Percentiles rank a stretch among this genome's conserved stretches.
phyloP scores from a whole-genome alignment of 257 asterid genomes.

The Solanum chiquidenum region DNA sequence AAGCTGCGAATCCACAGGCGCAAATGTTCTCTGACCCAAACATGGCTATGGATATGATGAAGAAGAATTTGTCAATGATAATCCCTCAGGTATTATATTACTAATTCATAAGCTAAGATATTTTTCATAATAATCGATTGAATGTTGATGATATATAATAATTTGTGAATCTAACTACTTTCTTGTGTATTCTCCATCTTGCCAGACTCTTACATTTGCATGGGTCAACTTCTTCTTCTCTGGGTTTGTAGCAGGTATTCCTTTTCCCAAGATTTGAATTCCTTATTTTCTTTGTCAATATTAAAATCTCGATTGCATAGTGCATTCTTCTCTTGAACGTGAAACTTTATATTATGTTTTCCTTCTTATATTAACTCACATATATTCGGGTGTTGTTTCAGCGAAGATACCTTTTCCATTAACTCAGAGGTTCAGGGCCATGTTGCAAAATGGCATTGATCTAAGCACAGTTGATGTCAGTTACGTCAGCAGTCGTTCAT shows the following conservation, averaged over 20 bases:
- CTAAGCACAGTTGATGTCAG: conserved; percentile 93
- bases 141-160: not conserved
- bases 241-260: conserved; percentile 90
- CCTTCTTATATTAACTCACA: not conserved
- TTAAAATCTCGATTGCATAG: not conserved
- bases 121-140: not conserved
- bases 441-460: conserved; percentile 93
- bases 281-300: not conserved
- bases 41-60: conserved; percentile 99
- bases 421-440: conserved; percentile 90
- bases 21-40: conserved; percentile 98
- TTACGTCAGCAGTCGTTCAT: conserved; percentile 95
- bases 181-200: conserved; percentile 3
- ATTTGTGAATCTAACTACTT: not conserved
- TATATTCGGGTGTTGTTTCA: conserved; percentile 18
- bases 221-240: conserved; percentile 99
- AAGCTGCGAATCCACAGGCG: conserved; percentile 83
- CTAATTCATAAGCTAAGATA: too few species aligned
- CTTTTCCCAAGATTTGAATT: not conserved
- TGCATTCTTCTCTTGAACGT: not conserved
- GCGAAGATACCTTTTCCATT: conserved; percentile 93
- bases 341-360: not conserved
- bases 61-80: conserved; percentile 90
- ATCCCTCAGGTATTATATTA: conserved; percentile 64
- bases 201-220: conserved; percentile 90